Percentiles rank a stretch among this genome's conserved stretches.
Evolutionary conservation across 495 filamentous ascomycete genomes (phyloP).

Genomic region (Penicillium lividum): DNA sequence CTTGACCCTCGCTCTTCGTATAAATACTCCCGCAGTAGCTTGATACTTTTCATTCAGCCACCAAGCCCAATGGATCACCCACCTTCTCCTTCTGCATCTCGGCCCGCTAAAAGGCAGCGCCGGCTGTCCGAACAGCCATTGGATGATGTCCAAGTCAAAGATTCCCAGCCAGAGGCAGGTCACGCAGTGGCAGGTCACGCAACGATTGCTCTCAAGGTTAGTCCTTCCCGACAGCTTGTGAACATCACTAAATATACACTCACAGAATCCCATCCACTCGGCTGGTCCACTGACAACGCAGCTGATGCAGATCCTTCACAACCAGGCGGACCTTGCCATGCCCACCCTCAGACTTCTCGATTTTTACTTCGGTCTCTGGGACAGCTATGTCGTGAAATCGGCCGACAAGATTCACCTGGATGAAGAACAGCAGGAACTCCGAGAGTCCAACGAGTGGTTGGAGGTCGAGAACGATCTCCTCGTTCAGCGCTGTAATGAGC

Average conservation of each 20-base stretch:
- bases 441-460: slow-evolving; percentile 3
- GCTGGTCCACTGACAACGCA: slow-evolving; percentile 1
- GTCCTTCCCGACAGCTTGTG: not conserved
- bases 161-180: not conserved
- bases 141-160: not conserved
- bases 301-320: not conserved
- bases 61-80: not conserved
- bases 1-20: not conserved
- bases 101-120: not conserved
- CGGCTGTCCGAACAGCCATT: not conserved
- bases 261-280: not conserved
- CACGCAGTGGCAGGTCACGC: not conserved
- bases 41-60: not conserved
- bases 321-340: not conserved
- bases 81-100: not conserved
- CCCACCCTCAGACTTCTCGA: slow-evolving; percentile 1
- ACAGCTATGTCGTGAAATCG: slow-evolving; percentile 3
- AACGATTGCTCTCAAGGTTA: not conserved
- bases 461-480: slow-evolving; percentile 4
- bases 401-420: slow-evolving; percentile 5
- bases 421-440: slow-evolving; percentile 3
- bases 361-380: slow-evolving; percentile 2
- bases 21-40: not conserved
- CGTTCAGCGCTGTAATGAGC: slow-evolving; percentile 6
- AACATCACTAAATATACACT: not conserved